Percentiles rank a stretch among this genome's conserved stretches.
Evolutionary conservation across 306 rosid species (phyloP).

Genomic region (Adenanthera pavonina): DNA sequence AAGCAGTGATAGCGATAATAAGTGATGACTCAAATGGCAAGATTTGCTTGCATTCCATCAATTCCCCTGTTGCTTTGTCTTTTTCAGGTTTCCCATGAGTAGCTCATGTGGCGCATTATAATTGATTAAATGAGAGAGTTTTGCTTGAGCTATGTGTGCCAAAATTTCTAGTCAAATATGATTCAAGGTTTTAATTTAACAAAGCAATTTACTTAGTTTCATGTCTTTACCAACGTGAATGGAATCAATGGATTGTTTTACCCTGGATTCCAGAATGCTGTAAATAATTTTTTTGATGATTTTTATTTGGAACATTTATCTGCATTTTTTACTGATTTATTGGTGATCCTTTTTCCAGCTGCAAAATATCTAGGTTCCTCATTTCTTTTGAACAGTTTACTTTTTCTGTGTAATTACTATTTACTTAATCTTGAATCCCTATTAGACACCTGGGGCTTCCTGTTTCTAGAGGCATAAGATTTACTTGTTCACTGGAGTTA

Average conservation of each 20-base stretch:
- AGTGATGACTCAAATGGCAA: slow-evolving; percentile 29
- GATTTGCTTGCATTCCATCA: not conserved
- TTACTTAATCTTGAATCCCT: not conserved
- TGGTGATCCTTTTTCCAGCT: too few species aligned
- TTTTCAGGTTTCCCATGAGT: not conserved
- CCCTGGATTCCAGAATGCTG: not conserved
- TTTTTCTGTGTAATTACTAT: not conserved
- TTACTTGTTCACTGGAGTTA: not conserved
- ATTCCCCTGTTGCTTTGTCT: not conserved
- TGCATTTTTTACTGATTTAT: not conserved
- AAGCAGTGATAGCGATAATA: slow-evolving; percentile 37
- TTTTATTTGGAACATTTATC: not conserved
- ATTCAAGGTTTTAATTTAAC: not conserved
- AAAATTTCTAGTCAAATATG: not conserved
- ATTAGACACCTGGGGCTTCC: not conserved
- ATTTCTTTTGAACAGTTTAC: not conserved
- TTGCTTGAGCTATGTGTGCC: not conserved
- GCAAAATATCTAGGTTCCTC: not conserved
- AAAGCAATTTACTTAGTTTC: not conserved
- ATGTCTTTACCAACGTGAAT: not conserved
- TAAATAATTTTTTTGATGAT: not conserved
- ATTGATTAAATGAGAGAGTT: not conserved
- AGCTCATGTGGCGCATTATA: not conserved
- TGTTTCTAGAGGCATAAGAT: not conserved
- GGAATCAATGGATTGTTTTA: not conserved